Conservation (phyloP, 2,329 filamentous ascomycete species). For the Aspergillus nomiae region DNA sequence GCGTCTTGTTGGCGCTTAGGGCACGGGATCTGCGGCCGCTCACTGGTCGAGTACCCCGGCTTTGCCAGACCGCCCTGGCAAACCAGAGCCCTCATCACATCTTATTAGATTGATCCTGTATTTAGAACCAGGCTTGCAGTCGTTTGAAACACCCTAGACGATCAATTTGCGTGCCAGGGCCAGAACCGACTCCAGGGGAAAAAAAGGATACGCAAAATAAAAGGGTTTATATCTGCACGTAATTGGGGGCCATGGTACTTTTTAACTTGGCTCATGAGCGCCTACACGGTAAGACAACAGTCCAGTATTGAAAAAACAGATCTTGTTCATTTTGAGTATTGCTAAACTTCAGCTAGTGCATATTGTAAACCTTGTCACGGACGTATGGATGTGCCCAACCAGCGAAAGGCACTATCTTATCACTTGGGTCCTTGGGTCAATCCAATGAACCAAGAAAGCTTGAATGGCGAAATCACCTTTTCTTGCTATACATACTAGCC, state of each 20-base stretch:
- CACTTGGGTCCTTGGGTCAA: background rate
- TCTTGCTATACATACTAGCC: background rate
- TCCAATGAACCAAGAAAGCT: background rate
- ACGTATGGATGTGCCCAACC: background rate
- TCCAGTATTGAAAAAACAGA: background rate
- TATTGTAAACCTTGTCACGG: background rate
- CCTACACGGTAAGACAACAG: background rate
- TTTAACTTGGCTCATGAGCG: too few species aligned
- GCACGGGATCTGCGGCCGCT: constrained; percentile 11
- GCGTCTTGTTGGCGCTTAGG: constrained; percentile 33
- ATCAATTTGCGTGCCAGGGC: background rate
- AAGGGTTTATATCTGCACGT: background rate
- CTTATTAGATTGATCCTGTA: constrained; percentile 1
- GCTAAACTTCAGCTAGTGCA: background rate
- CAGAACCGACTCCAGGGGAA: too few species aligned
- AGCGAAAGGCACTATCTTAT: background rate
- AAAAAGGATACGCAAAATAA: background rate
- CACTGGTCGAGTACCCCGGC: constrained; percentile 14
- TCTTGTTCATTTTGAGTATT: background rate
- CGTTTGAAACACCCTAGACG: constrained; percentile 1
- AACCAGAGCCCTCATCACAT: constrained; percentile 21
- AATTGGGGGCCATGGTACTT: background rate
- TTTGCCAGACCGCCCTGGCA: constrained; percentile 9
- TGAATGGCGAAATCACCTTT: background rate
- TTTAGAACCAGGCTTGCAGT: constrained; percentile 6